Base-by-base conservation (phyloP, 116 monocot species). In the Papilionanthe hybrid region DNA sequence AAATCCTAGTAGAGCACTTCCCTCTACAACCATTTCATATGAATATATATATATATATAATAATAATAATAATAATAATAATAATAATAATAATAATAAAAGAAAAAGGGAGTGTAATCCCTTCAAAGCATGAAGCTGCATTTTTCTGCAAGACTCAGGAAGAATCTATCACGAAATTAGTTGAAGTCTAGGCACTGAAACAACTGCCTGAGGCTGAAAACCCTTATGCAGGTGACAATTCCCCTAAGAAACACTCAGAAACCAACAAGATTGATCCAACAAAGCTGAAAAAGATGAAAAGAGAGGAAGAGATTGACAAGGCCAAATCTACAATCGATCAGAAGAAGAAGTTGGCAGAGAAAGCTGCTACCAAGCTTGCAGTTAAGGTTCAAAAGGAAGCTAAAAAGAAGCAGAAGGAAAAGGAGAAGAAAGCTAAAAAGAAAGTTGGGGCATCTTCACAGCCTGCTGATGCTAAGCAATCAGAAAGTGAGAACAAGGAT, bases 251-350 rank as follows among this genome's bases (percentile, higher is more conserved):
- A 58, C 7, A 27, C 12, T 29, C 88, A 57, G 82, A 85, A 53
- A 7, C 78, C 15, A 71, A 57, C 7, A 88, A 83, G 67, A 75
- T 86, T 77, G 94, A 91, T 81, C 77, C 77, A 49, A 81, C 78
- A 37, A 91, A 90, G 73, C 58, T 93, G 81, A 99, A 91, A 81
- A 90, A 94, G 82, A 82, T 90, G 81, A 93, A 88, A 81, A 91
- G 90, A 72, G 95, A 93, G 50, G 98, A 98, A 78, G 95, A 99
- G 87, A 89, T 94, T 75, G 90, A 86, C 5, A 99, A 99, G 87
- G 87, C 91, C 80, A 93, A 90, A 79, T 72, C 77, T 53, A 93
- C 99, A 10, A 45, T 85, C 77, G 99, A 99, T 76, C 86, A 95
- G 81, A 99, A 93, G 84, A 99, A 91, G 82, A 99, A 90, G 80